These are phyloP conservation scores for Rhodocollybia butyracea DNA, from an alignment of 768 basidiomycete genomes.

Conservation along the genomic window DNA sequence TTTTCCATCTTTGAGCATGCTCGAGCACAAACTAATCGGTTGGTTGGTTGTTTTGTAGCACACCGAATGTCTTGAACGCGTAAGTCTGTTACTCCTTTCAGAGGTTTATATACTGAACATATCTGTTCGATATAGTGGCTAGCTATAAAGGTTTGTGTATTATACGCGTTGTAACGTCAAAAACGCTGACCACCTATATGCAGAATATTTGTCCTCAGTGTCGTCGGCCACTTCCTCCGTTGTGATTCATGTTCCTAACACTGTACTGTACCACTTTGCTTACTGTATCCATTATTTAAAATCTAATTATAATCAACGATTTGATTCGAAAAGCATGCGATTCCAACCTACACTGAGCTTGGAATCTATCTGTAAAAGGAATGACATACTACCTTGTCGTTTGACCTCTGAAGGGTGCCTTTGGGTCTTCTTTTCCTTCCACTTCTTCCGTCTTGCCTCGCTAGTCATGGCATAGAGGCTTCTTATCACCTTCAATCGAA, in stretches of 20 bases:
- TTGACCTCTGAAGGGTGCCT: too few relatives aligned
- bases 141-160: constrained; percentile 61
- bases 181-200: neutral
- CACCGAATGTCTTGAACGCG: constrained; percentile 82
- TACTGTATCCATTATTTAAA: too few relatives aligned
- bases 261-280: too few relatives aligned
- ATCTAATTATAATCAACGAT: too few relatives aligned
- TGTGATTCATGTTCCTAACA: constrained; percentile 47
- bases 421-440: too few relatives aligned
- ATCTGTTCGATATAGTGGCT: constrained; percentile 49
- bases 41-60: constrained; percentile 45
- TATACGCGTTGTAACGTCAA: neutral
- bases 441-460: too few relatives aligned
- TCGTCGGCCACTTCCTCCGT: constrained; percentile 76
- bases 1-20: neutral
- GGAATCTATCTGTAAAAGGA: too few relatives aligned
- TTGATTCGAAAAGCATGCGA: too few relatives aligned
- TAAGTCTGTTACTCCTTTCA: constrained; percentile 23
- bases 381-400: too few relatives aligned
- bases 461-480: too few relatives aligned
- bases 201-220: constrained; percentile 94
- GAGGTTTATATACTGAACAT: neutral
- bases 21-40: neutral
- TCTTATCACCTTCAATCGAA: too few relatives aligned
- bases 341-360: too few relatives aligned